Evolutionary conservation across 768 basidiomycete species (phyloP).

Genomic region (Russula sp.): DNA sequence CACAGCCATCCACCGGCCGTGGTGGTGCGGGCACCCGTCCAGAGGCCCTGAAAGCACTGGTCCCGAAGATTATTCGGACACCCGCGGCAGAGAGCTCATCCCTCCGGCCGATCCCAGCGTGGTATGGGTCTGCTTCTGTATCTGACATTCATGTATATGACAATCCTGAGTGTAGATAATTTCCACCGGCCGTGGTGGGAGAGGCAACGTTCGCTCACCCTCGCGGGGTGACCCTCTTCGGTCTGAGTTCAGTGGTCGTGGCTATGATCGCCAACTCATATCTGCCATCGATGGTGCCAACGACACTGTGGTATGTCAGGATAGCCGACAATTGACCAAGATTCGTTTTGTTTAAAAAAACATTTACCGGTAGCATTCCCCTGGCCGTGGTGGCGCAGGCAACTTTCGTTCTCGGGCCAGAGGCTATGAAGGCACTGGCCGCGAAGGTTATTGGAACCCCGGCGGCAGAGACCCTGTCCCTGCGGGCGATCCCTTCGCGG

Average conservation of each 20-base stretch:
- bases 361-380: conserved; percentile 33
- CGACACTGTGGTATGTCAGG: not conserved
- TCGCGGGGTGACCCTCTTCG: conserved; percentile 47
- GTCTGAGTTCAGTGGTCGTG: conserved; percentile 21
- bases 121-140: conserved; percentile 26
- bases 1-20: conserved; percentile 50
- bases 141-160: not conserved
- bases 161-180: conserved; percentile 28
- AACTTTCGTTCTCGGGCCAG: conserved; percentile 46
- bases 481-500: too few species aligned
- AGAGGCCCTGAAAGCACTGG: too few species aligned
- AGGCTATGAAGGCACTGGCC: conserved; percentile 31
- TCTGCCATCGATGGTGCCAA: conserved; percentile 1
- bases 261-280: conserved; percentile 27
- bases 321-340: not conserved
- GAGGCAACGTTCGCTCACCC: conserved; percentile 40
- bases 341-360: not conserved
- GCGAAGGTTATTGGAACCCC: conserved; percentile 42
- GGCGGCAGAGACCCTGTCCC: too few species aligned
- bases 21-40: too few species aligned
- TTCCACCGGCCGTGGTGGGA: conserved; percentile 72
- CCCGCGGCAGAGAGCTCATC: conserved; percentile 55
- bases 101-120: conserved; percentile 29
- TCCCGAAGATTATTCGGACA: too few species aligned
- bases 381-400: conserved; percentile 63